Percentiles rank a stretch among this genome's conserved stretches.
Evolutionary conservation across 768 basidiomycete species (phyloP).

Genomic region (Mrakia gelida): DNA sequence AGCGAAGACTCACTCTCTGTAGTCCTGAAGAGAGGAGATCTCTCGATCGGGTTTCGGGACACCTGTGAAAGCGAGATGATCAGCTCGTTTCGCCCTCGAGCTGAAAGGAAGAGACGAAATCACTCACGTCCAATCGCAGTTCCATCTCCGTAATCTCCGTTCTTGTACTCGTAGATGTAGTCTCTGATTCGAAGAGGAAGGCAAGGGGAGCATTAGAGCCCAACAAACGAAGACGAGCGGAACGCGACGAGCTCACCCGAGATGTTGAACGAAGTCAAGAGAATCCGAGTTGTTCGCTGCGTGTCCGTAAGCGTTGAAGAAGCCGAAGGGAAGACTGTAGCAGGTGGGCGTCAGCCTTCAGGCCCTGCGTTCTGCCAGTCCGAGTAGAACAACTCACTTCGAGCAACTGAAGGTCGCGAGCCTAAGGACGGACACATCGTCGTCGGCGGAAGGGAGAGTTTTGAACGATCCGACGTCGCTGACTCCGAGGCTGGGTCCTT

Average conservation of each 20-base stretch:
- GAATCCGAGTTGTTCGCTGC: conserved; percentile 55
- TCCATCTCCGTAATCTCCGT: conserved; percentile 42
- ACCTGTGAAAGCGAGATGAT: no score
- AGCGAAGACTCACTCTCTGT: conserved; percentile 34
- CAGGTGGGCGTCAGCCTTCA: no score
- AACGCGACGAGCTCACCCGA: conserved; percentile 40
- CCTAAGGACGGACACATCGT: conserved; percentile 51
- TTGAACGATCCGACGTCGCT: conserved; percentile 55
- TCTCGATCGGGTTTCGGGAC: conserved; percentile 52
- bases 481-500: conserved; percentile 45
- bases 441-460: conserved; percentile 52
- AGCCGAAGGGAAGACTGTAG: conserved; percentile 48
- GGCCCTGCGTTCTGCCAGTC: no score
- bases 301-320: conserved; percentile 60
- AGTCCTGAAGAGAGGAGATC: conserved; percentile 57
- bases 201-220: neutral
- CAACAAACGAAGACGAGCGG: neutral
- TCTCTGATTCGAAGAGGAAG: conserved; percentile 43
- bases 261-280: conserved; percentile 54
- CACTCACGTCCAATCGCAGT: conserved; percentile 50
- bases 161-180: conserved; percentile 47
- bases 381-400: conserved; percentile 40
- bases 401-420: conserved; percentile 62
- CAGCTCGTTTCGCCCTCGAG: no score
- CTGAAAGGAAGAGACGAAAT: no score